Evolutionary conservation across 495 filamentous ascomycete genomes (phyloP).

Genomic region (Podospora comata): DNA sequence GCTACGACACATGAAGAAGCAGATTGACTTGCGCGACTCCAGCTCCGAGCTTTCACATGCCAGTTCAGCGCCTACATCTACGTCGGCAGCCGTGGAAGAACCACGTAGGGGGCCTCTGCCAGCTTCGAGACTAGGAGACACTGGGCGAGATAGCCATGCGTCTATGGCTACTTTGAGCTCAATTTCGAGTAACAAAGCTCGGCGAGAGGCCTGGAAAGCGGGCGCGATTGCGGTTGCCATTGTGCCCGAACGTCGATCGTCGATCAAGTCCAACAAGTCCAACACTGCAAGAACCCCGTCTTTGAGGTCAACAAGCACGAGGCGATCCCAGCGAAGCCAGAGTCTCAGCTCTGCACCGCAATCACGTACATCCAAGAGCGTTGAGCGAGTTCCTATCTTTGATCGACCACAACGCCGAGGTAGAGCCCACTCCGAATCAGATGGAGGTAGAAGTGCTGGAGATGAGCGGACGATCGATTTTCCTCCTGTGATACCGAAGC

Average conservation of each 20-base stretch:
- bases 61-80: slow-evolving; percentile 40
- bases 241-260: slow-evolving; percentile 65
- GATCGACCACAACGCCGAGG: slow-evolving; percentile 37
- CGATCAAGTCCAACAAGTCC: slow-evolving; percentile 55
- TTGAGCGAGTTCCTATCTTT: slow-evolving; percentile 33
- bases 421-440: slow-evolving; percentile 48
- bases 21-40: slow-evolving; percentile 48
- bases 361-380: slow-evolving; percentile 32
- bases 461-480: slow-evolving; percentile 55
- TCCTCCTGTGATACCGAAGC: slow-evolving; percentile 57
- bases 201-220: slow-evolving; percentile 53
- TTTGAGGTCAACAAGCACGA: slow-evolving; percentile 53
- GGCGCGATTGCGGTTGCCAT: slow-evolving; percentile 67
- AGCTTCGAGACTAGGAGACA: slow-evolving; percentile 28
- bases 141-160: slow-evolving; percentile 54
- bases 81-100: slow-evolving; percentile 29
- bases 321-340: slow-evolving; percentile 44
- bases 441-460: slow-evolving; percentile 39
- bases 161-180: slow-evolving; percentile 57
- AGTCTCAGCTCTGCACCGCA: slow-evolving; percentile 43
- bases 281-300: slow-evolving; percentile 43
- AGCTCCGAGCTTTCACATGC: slow-evolving; percentile 54
- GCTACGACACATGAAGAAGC: slow-evolving; percentile 68
- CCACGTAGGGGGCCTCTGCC: slow-evolving; percentile 25
- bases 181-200: slow-evolving; percentile 52